phyloP scores from a whole-genome alignment of 768 basidiomycete genomes.

The Crassisporium funariophilum region DNA sequence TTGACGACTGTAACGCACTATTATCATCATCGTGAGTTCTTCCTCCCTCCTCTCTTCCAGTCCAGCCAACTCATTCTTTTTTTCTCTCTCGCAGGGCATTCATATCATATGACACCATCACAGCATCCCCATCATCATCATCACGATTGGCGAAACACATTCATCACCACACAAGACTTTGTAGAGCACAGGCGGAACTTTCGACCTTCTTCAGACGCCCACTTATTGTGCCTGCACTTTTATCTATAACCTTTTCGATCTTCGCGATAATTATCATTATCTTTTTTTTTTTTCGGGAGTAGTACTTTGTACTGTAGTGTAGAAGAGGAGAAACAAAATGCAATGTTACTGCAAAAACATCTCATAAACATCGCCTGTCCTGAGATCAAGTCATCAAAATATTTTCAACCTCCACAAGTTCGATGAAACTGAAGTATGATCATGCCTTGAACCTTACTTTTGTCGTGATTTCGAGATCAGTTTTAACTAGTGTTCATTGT shows the following conservation, averaged over 20 bases:
- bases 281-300: constrained; percentile 3
- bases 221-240: constrained; percentile 14
- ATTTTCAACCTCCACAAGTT: too few species aligned
- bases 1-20: constrained; percentile 17
- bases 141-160: constrained; percentile 2
- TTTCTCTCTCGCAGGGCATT: constrained; percentile 11
- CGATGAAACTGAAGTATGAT: too few species aligned
- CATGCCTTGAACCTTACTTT: too few species aligned
- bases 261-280: constrained; percentile 15
- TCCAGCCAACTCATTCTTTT: background rate
- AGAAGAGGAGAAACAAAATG: too few species aligned
- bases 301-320: too few species aligned
- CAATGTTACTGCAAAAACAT: too few species aligned
- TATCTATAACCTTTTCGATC: constrained; percentile 11
- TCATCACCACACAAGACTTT: constrained; percentile 10
- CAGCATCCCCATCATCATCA: constrained; percentile 5
- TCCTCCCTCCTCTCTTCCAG: background rate
- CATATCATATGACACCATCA: constrained; percentile 9
- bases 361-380: too few species aligned
- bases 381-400: too few species aligned
- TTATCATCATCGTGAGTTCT: constrained; percentile 21
- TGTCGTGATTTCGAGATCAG: too few species aligned
- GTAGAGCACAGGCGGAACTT: constrained; percentile 15
- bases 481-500: too few species aligned
- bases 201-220: constrained; percentile 14